Conservation (phyloP, 768 basidiomycete species). For the Kwoniella pini region DNA sequence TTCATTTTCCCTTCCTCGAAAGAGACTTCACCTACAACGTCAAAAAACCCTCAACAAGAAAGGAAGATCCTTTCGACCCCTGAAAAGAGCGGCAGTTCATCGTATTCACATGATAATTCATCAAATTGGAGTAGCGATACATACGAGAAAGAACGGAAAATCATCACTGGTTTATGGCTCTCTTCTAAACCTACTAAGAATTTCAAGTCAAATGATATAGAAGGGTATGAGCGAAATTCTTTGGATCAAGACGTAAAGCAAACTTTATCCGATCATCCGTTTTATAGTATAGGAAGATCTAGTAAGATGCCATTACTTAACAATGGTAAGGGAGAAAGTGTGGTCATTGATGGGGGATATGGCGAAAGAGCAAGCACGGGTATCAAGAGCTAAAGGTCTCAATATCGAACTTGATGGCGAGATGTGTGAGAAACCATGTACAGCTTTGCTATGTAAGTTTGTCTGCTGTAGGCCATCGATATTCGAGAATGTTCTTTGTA, state of each 20-base stretch:
- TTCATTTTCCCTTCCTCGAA: neutral
- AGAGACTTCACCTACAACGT: no score
- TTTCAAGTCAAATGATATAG: neutral
- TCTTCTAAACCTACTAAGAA: constrained; percentile 11
- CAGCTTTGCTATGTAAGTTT: no score
- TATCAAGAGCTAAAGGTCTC: neutral
- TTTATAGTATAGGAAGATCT: constrained; percentile 4
- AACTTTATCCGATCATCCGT: neutral
- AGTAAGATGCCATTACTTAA: neutral
- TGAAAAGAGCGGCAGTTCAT: no score
- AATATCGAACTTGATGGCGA: no score
- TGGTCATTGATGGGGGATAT: constrained; percentile 6
- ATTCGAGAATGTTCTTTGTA: no score
- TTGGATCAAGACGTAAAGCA: no score
- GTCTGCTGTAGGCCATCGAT: no score
- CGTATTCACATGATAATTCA: neutral
- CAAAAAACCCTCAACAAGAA: neutral
- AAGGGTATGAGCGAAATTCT: neutral
- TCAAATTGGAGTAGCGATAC: constrained; percentile 1
- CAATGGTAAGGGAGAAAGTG: neutral
- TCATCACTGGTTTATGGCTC: constrained; percentile 14
- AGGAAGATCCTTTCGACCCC: no score
- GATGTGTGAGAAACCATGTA: no score
- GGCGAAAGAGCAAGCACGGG: neutral
- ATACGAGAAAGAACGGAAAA: constrained; percentile 5